A percentile compares a stretch with the other conserved stretches of the same genome.
Evolutionary conservation across 108 stramenopile genomes (phyloP).

Genomic region (Conticribra guillardii): DNA sequence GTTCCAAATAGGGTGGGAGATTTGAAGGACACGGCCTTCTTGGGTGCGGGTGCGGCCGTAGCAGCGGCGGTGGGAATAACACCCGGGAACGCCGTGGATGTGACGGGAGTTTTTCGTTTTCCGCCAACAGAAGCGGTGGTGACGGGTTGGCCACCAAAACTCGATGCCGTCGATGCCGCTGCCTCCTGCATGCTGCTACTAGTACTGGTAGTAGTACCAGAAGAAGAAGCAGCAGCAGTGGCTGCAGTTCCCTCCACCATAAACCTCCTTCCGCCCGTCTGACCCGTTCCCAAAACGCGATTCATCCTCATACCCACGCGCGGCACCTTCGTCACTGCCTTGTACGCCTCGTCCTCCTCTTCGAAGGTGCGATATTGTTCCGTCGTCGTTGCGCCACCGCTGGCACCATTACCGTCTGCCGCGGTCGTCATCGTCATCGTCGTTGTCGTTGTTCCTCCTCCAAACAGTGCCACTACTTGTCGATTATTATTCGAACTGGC

Average conservation of each 20-base stretch:
- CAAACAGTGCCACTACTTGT: neutral
- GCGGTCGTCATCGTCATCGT: neutral
- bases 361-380: too few species aligned
- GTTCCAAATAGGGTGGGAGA: neutral
- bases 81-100: neutral
- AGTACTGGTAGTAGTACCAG: neutral
- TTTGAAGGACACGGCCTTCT: constrained; percentile 13
- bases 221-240: neutral
- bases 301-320: constrained; percentile 39
- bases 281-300: constrained; percentile 35
- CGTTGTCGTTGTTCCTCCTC: neutral
- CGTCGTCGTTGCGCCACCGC: too few species aligned
- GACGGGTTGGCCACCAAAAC: neutral
- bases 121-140: neutral
- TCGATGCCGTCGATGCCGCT: neutral
- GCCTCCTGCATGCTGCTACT: neutral
- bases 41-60: neutral
- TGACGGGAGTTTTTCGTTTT: neutral
- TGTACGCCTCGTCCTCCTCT: neutral
- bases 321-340: neutral
- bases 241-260: neutral
- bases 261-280: constrained; percentile 36
- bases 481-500: too few species aligned
- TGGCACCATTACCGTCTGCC: constrained; percentile 2
- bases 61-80: neutral